These are phyloP conservation scores for Leccinum longicurvipes DNA, from an alignment of 768 basidiomycete genomes.

Conservation along the genomic window DNA sequence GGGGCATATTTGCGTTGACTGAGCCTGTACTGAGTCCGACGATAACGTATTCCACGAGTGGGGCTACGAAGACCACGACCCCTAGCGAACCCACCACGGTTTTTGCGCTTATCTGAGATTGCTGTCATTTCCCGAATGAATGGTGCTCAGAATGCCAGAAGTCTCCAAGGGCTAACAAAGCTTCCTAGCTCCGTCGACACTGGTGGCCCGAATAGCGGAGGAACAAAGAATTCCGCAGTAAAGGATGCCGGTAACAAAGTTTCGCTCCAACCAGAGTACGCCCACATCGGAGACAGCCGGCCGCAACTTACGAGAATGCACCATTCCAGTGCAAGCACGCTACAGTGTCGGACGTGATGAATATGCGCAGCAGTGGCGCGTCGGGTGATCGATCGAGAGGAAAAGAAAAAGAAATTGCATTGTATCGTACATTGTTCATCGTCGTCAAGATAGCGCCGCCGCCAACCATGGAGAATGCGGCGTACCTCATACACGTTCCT, in stretches of 20 bases:
- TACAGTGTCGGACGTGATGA: neutral
- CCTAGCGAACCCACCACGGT: neutral
- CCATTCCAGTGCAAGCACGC: neutral
- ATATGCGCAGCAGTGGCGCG: conserved; percentile 15
- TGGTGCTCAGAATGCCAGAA: conserved; percentile 9
- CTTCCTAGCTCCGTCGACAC: conserved; percentile 13
- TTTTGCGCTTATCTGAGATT: conserved; percentile 21
- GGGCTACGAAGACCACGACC: neutral
- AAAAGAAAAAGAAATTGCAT: neutral
- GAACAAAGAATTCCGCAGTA: conserved; percentile 3
- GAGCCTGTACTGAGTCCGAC: neutral
- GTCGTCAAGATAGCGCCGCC: conserved; percentile 8
- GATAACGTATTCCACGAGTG: neutral
- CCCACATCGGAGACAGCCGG: conserved; percentile 14
- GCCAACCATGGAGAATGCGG: conserved; percentile 9
- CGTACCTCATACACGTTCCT: conserved; percentile 10
- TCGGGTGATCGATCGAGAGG: conserved; percentile 14
- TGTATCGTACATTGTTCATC: neutral
- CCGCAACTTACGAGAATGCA: conserved; percentile 11
- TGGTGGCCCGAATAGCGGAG: conserved; percentile 18
- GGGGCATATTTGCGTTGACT: conserved; percentile 1
- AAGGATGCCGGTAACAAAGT: neutral
- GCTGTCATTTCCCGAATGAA: conserved; percentile 1
- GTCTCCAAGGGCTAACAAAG: conserved; percentile 8
- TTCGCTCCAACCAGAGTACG: conserved; percentile 1